Conservation (phyloP, 176 grass and related monocot species). For the Canna indica region DNA sequence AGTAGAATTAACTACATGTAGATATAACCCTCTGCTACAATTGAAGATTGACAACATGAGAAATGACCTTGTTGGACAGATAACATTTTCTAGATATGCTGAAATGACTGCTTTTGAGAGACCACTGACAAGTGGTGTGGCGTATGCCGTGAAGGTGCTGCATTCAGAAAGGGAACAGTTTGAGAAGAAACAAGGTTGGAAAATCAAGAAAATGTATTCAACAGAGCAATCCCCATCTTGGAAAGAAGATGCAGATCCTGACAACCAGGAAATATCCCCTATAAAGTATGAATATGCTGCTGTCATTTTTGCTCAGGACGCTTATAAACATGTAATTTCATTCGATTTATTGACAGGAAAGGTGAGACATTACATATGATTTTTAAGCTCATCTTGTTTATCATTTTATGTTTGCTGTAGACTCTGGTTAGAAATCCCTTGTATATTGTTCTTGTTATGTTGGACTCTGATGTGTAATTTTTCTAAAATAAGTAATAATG, state of each 20-base stretch:
- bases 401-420: too few species aligned
- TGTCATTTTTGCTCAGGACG: slow-evolving; percentile 93
- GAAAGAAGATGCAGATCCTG: slow-evolving; percentile 32
- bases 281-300: slow-evolving; percentile 76
- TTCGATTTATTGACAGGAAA: slow-evolving; percentile 88
- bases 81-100: slow-evolving; percentile 79
- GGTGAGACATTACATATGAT: too few species aligned
- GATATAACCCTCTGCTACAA: too few species aligned
- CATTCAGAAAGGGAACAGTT: slow-evolving; percentile 78
- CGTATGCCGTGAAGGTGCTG: slow-evolving; percentile 77
- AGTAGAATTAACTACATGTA: too few species aligned
- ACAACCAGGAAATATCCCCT: slow-evolving; percentile 33
- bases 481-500: too few species aligned
- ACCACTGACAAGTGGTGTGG: slow-evolving; percentile 92
- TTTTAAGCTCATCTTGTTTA: too few species aligned
- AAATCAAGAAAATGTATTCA: slow-evolving; percentile 88
- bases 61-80: slow-evolving; percentile 26
- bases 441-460: too few species aligned
- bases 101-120: slow-evolving; percentile 97
- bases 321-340: slow-evolving; percentile 90
- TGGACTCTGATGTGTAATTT: too few species aligned
- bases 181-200: slow-evolving; percentile 82
- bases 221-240: slow-evolving; percentile 44
- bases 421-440: too few species aligned
- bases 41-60: too few species aligned